phyloP scores from a whole-genome alignment of 2,329 filamentous ascomycete genomes.

The Diplodia intermedia region DNA sequence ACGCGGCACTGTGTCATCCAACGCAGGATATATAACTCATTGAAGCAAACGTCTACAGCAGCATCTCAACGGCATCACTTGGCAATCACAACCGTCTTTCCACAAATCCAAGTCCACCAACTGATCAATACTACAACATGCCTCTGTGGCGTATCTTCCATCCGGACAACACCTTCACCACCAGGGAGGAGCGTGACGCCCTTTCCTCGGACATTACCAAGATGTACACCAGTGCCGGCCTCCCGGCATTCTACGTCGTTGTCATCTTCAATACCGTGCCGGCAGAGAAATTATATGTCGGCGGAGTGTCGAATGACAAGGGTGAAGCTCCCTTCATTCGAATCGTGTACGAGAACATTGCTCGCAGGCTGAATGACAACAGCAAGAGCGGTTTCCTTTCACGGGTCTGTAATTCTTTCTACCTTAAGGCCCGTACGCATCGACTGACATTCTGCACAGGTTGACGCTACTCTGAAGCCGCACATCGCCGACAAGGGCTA shows the following conservation, averaged over 20 bases:
- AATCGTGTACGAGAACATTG: constrained; percentile 17
- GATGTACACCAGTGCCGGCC: constrained; percentile 47
- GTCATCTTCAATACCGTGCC: constrained; percentile 49
- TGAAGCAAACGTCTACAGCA: background rate
- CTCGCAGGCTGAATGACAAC: constrained; percentile 32
- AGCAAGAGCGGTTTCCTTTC: background rate
- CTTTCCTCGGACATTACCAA: constrained; percentile 50
- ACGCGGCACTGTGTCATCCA: background rate
- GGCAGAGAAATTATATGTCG: constrained; percentile 42
- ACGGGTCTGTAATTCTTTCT: background rate
- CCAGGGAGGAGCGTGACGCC: constrained; percentile 29
- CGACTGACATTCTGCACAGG: background rate
- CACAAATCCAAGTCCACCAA: background rate
- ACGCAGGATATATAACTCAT: background rate
- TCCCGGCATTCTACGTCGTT: constrained; percentile 56
- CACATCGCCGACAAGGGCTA: constrained; percentile 52
- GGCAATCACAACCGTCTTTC: background rate
- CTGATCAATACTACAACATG: constrained; percentile 40
- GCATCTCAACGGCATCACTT: background rate
- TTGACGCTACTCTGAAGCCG: constrained; percentile 48
- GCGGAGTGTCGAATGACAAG: constrained; percentile 36
- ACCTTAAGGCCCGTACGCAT: no score
- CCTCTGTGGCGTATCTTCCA: constrained; percentile 56
- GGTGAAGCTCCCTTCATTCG: background rate
- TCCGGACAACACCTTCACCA: constrained; percentile 37